A percentile compares a stretch with the other conserved stretches of the same genome.
Evolutionary conservation across 768 basidiomycete genomes (phyloP).

Genomic region (Trametes coccinea): DNA sequence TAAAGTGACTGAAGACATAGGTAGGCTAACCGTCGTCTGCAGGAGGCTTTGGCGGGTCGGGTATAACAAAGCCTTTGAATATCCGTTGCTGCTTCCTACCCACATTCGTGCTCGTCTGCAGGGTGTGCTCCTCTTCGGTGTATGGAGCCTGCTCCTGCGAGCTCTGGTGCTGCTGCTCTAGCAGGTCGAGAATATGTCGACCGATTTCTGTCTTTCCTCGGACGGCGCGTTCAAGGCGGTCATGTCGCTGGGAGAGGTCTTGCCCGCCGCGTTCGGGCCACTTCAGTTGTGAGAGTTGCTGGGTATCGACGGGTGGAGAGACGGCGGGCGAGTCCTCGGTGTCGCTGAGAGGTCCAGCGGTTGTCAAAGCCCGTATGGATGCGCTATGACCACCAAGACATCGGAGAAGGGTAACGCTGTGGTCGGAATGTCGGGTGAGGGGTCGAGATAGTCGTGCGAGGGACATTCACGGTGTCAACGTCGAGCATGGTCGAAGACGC

Average conservation of each 20-base stretch:
- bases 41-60: constrained; percentile 61
- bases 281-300: constrained; percentile 15
- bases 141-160: constrained; percentile 26
- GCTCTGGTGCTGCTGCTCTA: background rate
- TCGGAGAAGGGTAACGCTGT: background rate
- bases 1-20: background rate
- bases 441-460: constrained; percentile 6
- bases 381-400: background rate
- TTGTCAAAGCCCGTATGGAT: background rate
- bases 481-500: constrained; percentile 20
- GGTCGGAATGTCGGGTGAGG: background rate
- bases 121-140: background rate
- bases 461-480: constrained; percentile 20
- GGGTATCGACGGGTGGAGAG: background rate
- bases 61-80: constrained; percentile 60
- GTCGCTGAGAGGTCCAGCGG: constrained; percentile 5
- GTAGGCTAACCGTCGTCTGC: constrained; percentile 57
- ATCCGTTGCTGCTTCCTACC: constrained; percentile 24
- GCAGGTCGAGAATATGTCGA: constrained; percentile 8
- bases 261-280: constrained; percentile 48
- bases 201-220: constrained; percentile 43
- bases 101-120: constrained; percentile 2
- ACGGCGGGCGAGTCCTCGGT: constrained; percentile 1
- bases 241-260: constrained; percentile 60
- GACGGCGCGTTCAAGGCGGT: constrained; percentile 54